A percentile compares a stretch with the other conserved stretches of the same genome.
Evolutionary conservation across 1,139 yeast species (phyloP).

Genomic region (Casaregolazyma lundiana): DNA sequence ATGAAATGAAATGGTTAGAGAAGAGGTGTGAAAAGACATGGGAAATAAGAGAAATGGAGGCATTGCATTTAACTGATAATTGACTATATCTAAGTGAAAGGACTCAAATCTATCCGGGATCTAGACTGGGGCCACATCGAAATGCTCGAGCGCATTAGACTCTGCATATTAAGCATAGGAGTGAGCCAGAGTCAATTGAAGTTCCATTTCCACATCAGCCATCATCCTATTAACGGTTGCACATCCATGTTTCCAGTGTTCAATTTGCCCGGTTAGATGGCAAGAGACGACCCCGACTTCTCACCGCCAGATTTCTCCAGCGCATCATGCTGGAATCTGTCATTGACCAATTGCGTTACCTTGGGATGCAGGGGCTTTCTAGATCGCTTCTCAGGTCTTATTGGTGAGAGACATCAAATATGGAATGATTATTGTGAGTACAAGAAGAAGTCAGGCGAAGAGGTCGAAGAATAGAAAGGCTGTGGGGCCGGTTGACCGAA

Average conservation of each 20-base stretch:
- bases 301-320: too few species aligned
- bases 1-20: too few species aligned
- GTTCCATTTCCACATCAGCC: slow-evolving; percentile 83
- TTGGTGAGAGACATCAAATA: slow-evolving; percentile 76
- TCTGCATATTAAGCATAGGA: slow-evolving; percentile 43
- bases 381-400: slow-evolving; percentile 44
- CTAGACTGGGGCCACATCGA: slow-evolving; percentile 53
- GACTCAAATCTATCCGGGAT: slow-evolving; percentile 72
- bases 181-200: slow-evolving; percentile 53
- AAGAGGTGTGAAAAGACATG: too few species aligned
- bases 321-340: slow-evolving; percentile 79
- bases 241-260: slow-evolving; percentile 81
- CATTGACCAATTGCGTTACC: slow-evolving; percentile 58
- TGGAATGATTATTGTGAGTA: slow-evolving; percentile 41
- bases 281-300: too few species aligned
- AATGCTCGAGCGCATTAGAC: slow-evolving; percentile 48
- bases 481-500: not conserved
- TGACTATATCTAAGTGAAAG: too few species aligned
- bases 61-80: too few species aligned
- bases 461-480: not conserved
- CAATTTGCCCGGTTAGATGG: slow-evolving; percentile 68
- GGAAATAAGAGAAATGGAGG: too few species aligned
- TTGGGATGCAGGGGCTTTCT: slow-evolving; percentile 50
- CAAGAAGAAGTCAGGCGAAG: not conserved
- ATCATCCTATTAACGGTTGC: slow-evolving; percentile 94